Evolutionary conservation across 2,329 filamentous ascomycete species (phyloP).

Genomic region (Diaporthe vaccinii): DNA sequence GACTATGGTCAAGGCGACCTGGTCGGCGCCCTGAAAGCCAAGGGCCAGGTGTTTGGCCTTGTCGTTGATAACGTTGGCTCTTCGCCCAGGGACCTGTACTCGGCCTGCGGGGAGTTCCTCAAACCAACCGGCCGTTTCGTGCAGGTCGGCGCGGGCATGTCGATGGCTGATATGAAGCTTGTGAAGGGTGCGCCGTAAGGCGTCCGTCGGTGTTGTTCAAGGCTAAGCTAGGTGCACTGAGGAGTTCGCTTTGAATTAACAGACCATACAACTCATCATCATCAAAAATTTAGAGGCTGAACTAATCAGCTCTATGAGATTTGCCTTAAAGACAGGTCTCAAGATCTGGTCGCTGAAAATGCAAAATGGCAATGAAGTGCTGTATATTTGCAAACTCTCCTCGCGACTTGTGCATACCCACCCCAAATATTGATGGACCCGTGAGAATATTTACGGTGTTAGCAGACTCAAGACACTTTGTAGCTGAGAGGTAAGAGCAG

Average conservation of each 20-base stretch:
- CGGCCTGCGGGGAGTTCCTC: constrained; percentile 64
- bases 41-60: constrained; percentile 63
- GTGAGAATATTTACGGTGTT: too few species aligned
- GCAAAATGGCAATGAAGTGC: too few species aligned
- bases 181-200: constrained; percentile 40
- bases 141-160: constrained; percentile 60
- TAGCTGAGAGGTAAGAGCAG: too few species aligned
- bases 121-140: constrained; percentile 63
- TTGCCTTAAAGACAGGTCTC: not conserved
- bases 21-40: constrained; percentile 57
- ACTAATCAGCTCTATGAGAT: too few species aligned
- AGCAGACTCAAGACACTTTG: too few species aligned
- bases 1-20: constrained; percentile 69
- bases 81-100: constrained; percentile 63
- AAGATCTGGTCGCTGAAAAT: too few species aligned
- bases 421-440: constrained; percentile 37
- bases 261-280: not conserved
- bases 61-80: constrained; percentile 70
- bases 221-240: too few species aligned
- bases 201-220: too few species aligned
- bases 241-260: not conserved
- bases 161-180: constrained; percentile 40
- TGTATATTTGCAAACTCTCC: constrained; percentile 7
- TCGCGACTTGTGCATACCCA: constrained; percentile 37
- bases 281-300: not conserved